Percentiles rank a stretch among this genome's conserved stretches.
Conservation (phyloP, 1,284 basidiomycete genomes). For the Termitomyces sp. region DNA sequence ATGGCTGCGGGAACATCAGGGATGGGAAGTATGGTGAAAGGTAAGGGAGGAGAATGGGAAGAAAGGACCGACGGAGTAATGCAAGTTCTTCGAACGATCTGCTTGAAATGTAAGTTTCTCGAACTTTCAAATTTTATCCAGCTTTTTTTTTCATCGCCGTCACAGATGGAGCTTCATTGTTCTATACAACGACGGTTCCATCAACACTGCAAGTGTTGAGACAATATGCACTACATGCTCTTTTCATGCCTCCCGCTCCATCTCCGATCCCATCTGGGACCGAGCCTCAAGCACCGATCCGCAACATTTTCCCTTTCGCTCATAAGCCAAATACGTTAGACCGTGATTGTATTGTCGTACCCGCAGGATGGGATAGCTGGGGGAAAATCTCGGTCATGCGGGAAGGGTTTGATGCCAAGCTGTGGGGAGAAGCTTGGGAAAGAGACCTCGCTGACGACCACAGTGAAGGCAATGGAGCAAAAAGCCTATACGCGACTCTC, state of each 20-base stretch:
- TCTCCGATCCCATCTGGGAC: constrained; percentile 40
- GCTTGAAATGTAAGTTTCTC: constrained; percentile 75
- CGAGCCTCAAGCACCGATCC: constrained; percentile 51
- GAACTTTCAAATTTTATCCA: neutral
- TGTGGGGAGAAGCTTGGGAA: constrained; percentile 84
- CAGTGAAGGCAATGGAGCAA: constrained; percentile 44
- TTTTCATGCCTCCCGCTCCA: constrained; percentile 76
- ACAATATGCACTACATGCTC: constrained; percentile 83
- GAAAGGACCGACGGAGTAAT: constrained; percentile 94
- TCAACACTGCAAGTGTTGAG: constrained; percentile 76
- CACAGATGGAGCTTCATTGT: constrained; percentile 85
- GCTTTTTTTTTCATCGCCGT: constrained; percentile 4
- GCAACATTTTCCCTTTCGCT: constrained; percentile 81
- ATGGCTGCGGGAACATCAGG: constrained; percentile 65
- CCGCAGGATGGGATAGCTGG: constrained; percentile 97
- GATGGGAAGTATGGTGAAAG: constrained; percentile 81
- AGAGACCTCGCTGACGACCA: constrained; percentile 47
- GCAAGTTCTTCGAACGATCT: constrained; percentile 89
- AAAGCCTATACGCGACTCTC: constrained; percentile 52
- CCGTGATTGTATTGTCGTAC: constrained; percentile 87
- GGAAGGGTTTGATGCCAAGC: constrained; percentile 85
- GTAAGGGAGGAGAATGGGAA: constrained; percentile 88
- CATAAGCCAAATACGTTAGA: constrained; percentile 90
- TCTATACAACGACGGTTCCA: constrained; percentile 86
- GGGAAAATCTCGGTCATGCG: constrained; percentile 90